phyloP scores from a whole-genome alignment of 495 filamentous ascomycete species.

The Talaromyces borbonicus region DNA sequence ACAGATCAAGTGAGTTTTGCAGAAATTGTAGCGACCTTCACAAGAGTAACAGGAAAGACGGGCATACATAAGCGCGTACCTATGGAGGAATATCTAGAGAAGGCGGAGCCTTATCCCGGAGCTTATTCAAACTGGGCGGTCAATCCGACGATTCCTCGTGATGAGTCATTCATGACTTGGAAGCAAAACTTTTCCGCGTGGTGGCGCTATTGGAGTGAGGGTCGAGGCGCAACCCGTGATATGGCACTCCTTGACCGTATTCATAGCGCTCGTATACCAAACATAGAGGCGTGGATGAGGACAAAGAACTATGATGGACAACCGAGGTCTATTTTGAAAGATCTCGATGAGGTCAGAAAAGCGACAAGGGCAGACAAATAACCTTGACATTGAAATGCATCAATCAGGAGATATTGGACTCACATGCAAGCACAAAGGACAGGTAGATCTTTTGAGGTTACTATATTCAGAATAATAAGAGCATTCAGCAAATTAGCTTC shows the following conservation, averaged over 20 bases:
- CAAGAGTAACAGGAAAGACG: slow-evolving; percentile 41
- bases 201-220: slow-evolving; percentile 37
- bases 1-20: slow-evolving; percentile 35
- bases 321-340: background rate
- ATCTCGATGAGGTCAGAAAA: slow-evolving; percentile 1
- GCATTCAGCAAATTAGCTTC: too few species aligned
- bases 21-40: slow-evolving; percentile 41
- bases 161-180: slow-evolving; percentile 35
- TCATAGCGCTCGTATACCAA: slow-evolving; percentile 33
- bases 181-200: slow-evolving; percentile 44
- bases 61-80: slow-evolving; percentile 30
- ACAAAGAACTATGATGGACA: slow-evolving; percentile 5
- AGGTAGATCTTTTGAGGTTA: too few species aligned
- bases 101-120: slow-evolving; percentile 7
- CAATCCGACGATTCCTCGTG: slow-evolving; percentile 28
- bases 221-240: slow-evolving; percentile 32
- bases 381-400: background rate
- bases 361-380: background rate
- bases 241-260: slow-evolving; percentile 45
- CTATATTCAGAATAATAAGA: too few species aligned
- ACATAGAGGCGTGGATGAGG: slow-evolving; percentile 22
- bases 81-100: slow-evolving; percentile 35
- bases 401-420: too few species aligned
- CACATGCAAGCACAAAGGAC: too few species aligned
- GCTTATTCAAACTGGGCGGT: slow-evolving; percentile 13